Percentiles rank a stretch among this genome's conserved stretches.
These are phyloP conservation scores for Grammothele lineata DNA, from an alignment of 768 basidiomycete species.

Conservation along the genomic window DNA sequence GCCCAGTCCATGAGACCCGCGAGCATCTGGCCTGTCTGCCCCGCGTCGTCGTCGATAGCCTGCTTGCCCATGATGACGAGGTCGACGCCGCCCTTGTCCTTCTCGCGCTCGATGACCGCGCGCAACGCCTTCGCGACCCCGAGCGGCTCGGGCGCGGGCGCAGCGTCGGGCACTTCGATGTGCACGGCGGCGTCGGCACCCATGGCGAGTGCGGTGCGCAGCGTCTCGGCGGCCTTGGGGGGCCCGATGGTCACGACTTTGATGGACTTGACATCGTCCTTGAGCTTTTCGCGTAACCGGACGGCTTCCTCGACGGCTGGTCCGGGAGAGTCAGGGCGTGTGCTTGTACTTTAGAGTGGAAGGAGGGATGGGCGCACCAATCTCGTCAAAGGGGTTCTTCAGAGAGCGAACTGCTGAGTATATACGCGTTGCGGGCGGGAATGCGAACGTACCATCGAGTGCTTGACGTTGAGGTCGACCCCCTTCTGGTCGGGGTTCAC, in stretches of 20 bases:
- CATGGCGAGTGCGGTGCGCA: constrained; percentile 97
- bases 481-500: constrained; percentile 94
- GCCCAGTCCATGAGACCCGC: constrained; percentile 89
- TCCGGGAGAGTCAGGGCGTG: neutral
- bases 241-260: constrained; percentile 94
- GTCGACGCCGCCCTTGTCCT: constrained; percentile 57
- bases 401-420: neutral
- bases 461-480: constrained; percentile 95
- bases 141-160: constrained; percentile 82
- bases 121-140: constrained; percentile 84
- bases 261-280: constrained; percentile 76
- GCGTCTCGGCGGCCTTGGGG: constrained; percentile 80
- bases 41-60: constrained; percentile 95
- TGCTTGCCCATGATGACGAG: constrained; percentile 97
- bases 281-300: constrained; percentile 82
- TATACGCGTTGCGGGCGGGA: neutral
- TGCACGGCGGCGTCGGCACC: constrained; percentile 93
- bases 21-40: constrained; percentile 96
- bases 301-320: constrained; percentile 96
- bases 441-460: constrained; percentile 87
- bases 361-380: constrained; percentile 52
- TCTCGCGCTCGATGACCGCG: constrained; percentile 64
- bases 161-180: constrained; percentile 74
- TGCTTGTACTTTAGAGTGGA: neutral
- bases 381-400: constrained; percentile 98